These are phyloP conservation scores for Tylopilus vinaceipallidus DNA, from an alignment of 768 basidiomycete genomes.

Conservation along the genomic window DNA sequence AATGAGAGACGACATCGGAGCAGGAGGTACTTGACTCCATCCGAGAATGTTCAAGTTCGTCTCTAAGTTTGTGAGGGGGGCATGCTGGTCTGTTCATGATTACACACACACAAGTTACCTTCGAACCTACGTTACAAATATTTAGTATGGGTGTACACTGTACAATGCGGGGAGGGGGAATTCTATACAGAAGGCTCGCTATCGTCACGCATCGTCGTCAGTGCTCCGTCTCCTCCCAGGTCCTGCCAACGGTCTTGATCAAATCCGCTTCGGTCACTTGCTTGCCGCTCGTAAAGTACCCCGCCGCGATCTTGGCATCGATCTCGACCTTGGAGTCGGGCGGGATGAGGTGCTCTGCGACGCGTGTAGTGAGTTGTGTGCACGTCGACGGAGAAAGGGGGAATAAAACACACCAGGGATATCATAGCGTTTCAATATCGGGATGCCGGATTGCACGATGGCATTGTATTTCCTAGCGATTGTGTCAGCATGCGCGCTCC, in stretches of 20 bases:
- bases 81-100: too few species aligned
- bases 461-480: conserved; percentile 84
- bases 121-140: conserved; percentile 6
- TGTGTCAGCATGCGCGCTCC: background rate
- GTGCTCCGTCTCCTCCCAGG: conserved; percentile 91
- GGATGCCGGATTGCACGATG: conserved; percentile 85
- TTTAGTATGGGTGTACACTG: background rate
- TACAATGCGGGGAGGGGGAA: too few species aligned
- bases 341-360: conserved; percentile 77
- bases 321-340: conserved; percentile 92
- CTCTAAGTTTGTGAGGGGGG: too few species aligned
- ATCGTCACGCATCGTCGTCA: too few species aligned
- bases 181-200: conserved; percentile 1
- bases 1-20: too few species aligned
- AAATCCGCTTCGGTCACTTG: conserved; percentile 76
- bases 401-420: conserved; percentile 61
- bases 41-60: too few species aligned
- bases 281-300: conserved; percentile 85
- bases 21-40: too few species aligned
- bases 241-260: conserved; percentile 80
- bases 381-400: too few species aligned
- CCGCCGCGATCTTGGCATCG: conserved; percentile 93
- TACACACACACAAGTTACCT: too few species aligned
- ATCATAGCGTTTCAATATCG: conserved; percentile 80
- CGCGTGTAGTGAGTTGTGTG: background rate